Conservation (phyloP, 306 rosid genomes). For the Cucurbita maxima region DNA sequence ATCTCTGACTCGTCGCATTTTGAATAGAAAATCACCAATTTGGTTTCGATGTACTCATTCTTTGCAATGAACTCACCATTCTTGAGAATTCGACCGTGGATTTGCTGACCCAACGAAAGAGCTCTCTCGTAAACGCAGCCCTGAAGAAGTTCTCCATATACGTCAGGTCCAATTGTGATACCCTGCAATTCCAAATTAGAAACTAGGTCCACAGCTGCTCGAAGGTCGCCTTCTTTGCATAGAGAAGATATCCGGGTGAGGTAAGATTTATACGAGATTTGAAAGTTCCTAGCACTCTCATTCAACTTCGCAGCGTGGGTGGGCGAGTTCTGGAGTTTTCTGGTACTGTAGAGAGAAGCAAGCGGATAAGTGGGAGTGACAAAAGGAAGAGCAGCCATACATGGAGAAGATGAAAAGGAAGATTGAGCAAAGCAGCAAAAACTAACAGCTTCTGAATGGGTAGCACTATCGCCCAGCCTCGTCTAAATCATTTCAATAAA, state of each 20-base stretch:
- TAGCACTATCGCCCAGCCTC: background rate
- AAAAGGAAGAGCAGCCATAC: slow-evolving; percentile 43
- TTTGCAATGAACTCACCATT: slow-evolving; percentile 18
- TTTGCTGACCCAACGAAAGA: slow-evolving; percentile 47
- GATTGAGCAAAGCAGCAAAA: background rate
- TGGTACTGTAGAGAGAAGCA: slow-evolving; percentile 3
- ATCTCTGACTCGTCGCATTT: slow-evolving; percentile 32
- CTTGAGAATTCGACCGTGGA: slow-evolving; percentile 53
- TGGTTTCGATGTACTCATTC: slow-evolving; percentile 47
- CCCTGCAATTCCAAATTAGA: slow-evolving; percentile 18
- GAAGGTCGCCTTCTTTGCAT: slow-evolving; percentile 40
- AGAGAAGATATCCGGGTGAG: slow-evolving; percentile 27
- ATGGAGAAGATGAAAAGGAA: slow-evolving; percentile 11
- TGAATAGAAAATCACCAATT: slow-evolving; percentile 57
- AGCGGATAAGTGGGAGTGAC: slow-evolving; percentile 11
- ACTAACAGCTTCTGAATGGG: background rate
- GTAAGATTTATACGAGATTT: slow-evolving; percentile 19
- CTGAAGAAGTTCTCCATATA: slow-evolving; percentile 65
- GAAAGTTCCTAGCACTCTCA: slow-evolving; percentile 7
- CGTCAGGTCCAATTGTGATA: slow-evolving; percentile 24
- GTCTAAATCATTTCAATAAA: background rate
- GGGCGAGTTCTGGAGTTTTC: slow-evolving; percentile 7
- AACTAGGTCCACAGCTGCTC: slow-evolving; percentile 28
- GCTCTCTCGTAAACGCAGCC: slow-evolving; percentile 58
- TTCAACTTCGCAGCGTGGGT: slow-evolving; percentile 15